These are phyloP conservation scores for Groenewaldozyma auringiensis DNA, from an alignment of 1,139 yeast species.

Conservation along the genomic window DNA sequence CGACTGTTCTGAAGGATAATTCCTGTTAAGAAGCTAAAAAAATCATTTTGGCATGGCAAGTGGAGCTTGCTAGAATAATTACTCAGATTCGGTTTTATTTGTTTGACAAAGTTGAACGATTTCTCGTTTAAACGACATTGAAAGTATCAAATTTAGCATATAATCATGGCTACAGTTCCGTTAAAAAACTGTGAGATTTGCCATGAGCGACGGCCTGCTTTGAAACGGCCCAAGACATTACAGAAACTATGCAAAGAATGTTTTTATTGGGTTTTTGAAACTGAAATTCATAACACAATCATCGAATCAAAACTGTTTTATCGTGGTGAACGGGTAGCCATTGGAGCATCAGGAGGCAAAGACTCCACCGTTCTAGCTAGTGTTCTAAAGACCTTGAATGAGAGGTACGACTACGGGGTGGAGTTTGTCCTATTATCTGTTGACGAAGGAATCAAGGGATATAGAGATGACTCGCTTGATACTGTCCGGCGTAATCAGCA, in stretches of 20 bases:
- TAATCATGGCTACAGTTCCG: neutral
- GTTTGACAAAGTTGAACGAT: too few relatives aligned
- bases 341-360: constrained; percentile 98
- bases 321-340: constrained; percentile 82
- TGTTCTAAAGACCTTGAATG: constrained; percentile 77
- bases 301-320: constrained; percentile 58
- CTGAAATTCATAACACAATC: constrained; percentile 91
- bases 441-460: constrained; percentile 96
- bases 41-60: too few relatives aligned
- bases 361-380: constrained; percentile 95
- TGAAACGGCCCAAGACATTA: constrained; percentile 86
- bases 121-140: too few relatives aligned
- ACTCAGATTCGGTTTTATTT: too few relatives aligned
- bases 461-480: constrained; percentile 93
- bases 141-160: neutral
- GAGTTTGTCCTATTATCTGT: constrained; percentile 74
- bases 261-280: constrained; percentile 83
- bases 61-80: too few relatives aligned
- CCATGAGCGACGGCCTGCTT: constrained; percentile 71
- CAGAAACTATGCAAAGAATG: constrained; percentile 91
- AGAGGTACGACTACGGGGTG: constrained; percentile 78
- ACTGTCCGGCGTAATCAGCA: constrained; percentile 88
- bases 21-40: too few relatives aligned
- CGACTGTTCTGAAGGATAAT: too few relatives aligned
- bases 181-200: constrained; percentile 65